These are phyloP conservation scores for Talaromyces proteolyticus DNA, from an alignment of 495 filamentous ascomycete species.

Conservation along the genomic window DNA sequence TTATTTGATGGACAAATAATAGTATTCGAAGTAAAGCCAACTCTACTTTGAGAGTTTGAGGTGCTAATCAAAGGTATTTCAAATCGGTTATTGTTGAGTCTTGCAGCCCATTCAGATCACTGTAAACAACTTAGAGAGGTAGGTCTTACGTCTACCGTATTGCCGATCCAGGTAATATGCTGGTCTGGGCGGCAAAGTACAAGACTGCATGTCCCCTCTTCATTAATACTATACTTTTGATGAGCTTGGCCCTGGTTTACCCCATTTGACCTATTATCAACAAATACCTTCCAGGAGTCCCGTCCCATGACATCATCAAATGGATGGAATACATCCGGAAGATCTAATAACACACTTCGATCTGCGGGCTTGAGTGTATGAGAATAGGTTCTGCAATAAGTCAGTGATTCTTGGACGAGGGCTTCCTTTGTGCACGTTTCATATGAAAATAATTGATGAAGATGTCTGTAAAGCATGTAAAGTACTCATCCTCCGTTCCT, in stretches of 20 bases:
- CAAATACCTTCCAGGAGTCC: conserved; percentile 22
- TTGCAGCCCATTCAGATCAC: neutral
- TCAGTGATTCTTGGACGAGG: too few species aligned
- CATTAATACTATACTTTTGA: conserved; percentile 12
- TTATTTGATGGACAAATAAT: too few species aligned
- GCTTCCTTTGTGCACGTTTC: neutral
- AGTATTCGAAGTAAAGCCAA: too few species aligned
- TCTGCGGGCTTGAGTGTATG: conserved; percentile 10
- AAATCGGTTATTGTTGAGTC: neutral
- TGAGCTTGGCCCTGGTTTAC: conserved; percentile 6
- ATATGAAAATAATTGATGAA: neutral
- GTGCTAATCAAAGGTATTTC: neutral
- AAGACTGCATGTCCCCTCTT: conserved; percentile 9
- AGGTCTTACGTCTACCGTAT: conserved; percentile 12
- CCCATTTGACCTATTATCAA: conserved; percentile 12
- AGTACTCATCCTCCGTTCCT: neutral
- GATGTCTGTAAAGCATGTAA: conserved; percentile 7
- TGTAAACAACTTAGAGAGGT: neutral
- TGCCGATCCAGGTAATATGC: conserved; percentile 19
- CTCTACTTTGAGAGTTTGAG: too few species aligned
- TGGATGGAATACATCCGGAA: conserved; percentile 23
- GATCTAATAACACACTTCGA: conserved; percentile 10
- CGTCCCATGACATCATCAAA: conserved; percentile 18
- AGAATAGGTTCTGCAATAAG: conserved; percentile 12
- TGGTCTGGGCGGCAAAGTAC: conserved; percentile 26